Evolutionary conservation across 371 early-diverging fungal species (phyloP).

Genomic region (Rhizopus stolonifer): DNA sequence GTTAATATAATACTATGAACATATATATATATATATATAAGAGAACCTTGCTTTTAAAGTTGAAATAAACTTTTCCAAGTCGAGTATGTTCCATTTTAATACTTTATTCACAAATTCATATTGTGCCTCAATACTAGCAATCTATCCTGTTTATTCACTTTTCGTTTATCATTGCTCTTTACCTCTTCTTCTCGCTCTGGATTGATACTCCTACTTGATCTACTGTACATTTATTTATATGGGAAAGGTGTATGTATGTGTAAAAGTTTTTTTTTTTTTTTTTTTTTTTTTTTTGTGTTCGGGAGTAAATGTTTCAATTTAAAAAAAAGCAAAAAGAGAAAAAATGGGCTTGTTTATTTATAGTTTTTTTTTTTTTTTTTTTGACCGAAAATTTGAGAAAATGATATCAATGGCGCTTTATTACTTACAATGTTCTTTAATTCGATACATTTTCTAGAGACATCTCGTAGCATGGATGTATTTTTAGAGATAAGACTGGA

Average conservation of each 20-base stretch:
- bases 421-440: constrained; percentile 15
- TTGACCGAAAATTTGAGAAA: constrained; percentile 35
- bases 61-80: constrained; percentile 41
- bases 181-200: constrained; percentile 23
- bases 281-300: neutral
- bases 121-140: constrained; percentile 39
- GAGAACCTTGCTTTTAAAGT: constrained; percentile 37
- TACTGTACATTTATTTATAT: neutral
- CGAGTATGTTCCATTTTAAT: constrained; percentile 43
- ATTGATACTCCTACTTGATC: constrained; percentile 9
- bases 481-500: constrained; percentile 39
- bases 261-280: too few species aligned
- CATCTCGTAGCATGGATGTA: constrained; percentile 30
- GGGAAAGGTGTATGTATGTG: neutral
- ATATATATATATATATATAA: neutral
- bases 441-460: constrained; percentile 37
- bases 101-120: constrained; percentile 39
- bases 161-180: neutral
- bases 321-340: too few species aligned
- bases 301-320: too few species aligned
- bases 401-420: constrained; percentile 33
- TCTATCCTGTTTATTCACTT: constrained; percentile 7
- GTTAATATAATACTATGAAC: neutral
- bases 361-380: constrained; percentile 22
- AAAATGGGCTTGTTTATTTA: neutral